Evolutionary conservation across 2,329 filamentous ascomycete genomes (phyloP).

Genomic region (Cytospora piceae): DNA sequence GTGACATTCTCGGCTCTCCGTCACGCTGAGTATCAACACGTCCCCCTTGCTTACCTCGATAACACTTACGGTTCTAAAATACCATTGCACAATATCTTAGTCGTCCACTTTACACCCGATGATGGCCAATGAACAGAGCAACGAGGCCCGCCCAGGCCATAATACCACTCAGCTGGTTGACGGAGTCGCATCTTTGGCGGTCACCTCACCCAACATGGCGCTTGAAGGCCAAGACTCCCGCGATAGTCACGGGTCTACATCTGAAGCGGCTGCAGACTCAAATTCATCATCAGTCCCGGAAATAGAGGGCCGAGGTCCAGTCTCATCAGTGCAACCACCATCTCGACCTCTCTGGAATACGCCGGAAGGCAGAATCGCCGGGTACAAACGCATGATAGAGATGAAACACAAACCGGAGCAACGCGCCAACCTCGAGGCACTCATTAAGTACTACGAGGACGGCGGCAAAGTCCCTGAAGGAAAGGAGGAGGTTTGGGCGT

Average conservation of each 20-base stretch:
- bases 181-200: too few relatives aligned
- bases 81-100: too few relatives aligned
- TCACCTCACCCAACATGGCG: too few relatives aligned
- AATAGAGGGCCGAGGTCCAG: not conserved
- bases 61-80: too few relatives aligned
- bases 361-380: not conserved
- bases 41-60: too few relatives aligned
- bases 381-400: not conserved
- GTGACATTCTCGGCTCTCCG: too few relatives aligned
- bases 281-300: not conserved
- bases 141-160: too few relatives aligned
- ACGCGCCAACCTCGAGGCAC: not conserved
- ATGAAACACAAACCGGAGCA: not conserved
- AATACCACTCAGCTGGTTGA: too few relatives aligned
- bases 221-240: too few relatives aligned
- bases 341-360: not conserved
- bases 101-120: too few relatives aligned
- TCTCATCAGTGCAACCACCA: not conserved
- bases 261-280: not conserved
- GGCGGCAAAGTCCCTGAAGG: not conserved
- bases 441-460: not conserved
- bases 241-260: not conserved
- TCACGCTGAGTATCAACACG: too few relatives aligned
- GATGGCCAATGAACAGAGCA: too few relatives aligned
- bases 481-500: constrained; percentile 1